Base-by-base conservation (phyloP, 805 yeast species). In the Kluyveromyces lactis region DNA sequence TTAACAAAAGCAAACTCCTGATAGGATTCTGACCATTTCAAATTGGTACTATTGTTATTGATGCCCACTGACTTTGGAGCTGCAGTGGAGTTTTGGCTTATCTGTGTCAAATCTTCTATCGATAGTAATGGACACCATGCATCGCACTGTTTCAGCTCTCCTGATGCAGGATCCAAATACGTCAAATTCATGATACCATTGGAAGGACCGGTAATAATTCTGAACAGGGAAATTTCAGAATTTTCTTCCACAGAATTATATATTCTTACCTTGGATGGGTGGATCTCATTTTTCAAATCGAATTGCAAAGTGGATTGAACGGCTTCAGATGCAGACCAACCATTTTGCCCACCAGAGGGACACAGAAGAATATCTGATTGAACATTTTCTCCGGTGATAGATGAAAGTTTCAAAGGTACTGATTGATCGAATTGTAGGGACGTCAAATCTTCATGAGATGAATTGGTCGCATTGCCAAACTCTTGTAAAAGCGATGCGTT, bases 101-200 rank as follows among this genome's bases (percentile, higher is more conserved):
- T 51, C 11, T 41, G 11, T 26, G 51, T 31, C 34, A 81, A 56
- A 2, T 57, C 52, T 0, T 67, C 41, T 10, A 58, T 56, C 21
- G 68, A 67, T 1, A 71, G 62, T 18, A 90, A 64, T 1, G 96
- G 95, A 60, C 98, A 92, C 72, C 75, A 81, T 1, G 95, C 94
- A 58, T 87, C 95, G 67, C 98, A 92, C 53, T 64, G 64, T 12
- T 63, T 56, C 3, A 71, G 37, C n/a, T 67, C 62, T 36, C 81
- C 77, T 2, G 86, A 71, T 0, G 55, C 44, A 2, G 95, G 95
- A 54, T 90, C 90, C 17, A 83, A 65, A 52, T 87, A 92, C 0
- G 94, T 77, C 47, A 92, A 59, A 57, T 92, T 92, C 95, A 92
- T 84, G 45, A 90, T 90, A 47, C 97, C 86, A 48, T 79, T 73